These are phyloP conservation scores for Trichophaea hybrida DNA, from an alignment of 2,329 filamentous ascomycete genomes.

Conservation along the genomic window DNA sequence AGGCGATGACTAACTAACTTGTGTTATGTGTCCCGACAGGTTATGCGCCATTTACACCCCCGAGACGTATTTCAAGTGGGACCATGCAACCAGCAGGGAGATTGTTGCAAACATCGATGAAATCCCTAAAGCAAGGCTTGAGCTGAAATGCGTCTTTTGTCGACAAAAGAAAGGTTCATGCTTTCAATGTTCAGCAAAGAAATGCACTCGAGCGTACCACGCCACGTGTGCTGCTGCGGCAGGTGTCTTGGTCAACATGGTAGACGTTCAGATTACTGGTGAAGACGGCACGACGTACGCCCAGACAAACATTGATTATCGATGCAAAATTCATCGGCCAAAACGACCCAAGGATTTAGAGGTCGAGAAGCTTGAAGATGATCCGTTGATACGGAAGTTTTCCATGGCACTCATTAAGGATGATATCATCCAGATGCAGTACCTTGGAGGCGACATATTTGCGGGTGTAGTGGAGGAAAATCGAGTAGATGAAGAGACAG, in stretches of 20 bases:
- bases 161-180: slow-evolving; percentile 89
- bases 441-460: slow-evolving; percentile 66
- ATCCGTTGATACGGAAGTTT: slow-evolving; percentile 51
- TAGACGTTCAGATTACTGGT: slow-evolving; percentile 69
- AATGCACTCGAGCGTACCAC: slow-evolving; percentile 86
- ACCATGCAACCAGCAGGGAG: slow-evolving; percentile 49
- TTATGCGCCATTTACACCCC: slow-evolving; percentile 83
- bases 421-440: slow-evolving; percentile 74
- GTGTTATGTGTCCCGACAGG: slow-evolving; percentile 4
- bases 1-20: not conserved
- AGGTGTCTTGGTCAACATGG: slow-evolving; percentile 80
- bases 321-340: slow-evolving; percentile 82
- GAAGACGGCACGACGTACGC: slow-evolving; percentile 88
- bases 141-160: slow-evolving; percentile 89
- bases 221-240: slow-evolving; percentile 86
- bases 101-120: slow-evolving; percentile 62
- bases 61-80: slow-evolving; percentile 69
- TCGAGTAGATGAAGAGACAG: slow-evolving; percentile 53
- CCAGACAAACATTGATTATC: slow-evolving; percentile 81
- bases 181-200: slow-evolving; percentile 91
- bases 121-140: slow-evolving; percentile 73
- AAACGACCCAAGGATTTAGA: slow-evolving; percentile 69
- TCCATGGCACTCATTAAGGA: slow-evolving; percentile 55
- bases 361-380: slow-evolving; percentile 53
- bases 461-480: slow-evolving; percentile 82